phyloP scores from a whole-genome alignment of 2,329 filamentous ascomycete genomes.

The Akanthomyces uredinophilus region DNA sequence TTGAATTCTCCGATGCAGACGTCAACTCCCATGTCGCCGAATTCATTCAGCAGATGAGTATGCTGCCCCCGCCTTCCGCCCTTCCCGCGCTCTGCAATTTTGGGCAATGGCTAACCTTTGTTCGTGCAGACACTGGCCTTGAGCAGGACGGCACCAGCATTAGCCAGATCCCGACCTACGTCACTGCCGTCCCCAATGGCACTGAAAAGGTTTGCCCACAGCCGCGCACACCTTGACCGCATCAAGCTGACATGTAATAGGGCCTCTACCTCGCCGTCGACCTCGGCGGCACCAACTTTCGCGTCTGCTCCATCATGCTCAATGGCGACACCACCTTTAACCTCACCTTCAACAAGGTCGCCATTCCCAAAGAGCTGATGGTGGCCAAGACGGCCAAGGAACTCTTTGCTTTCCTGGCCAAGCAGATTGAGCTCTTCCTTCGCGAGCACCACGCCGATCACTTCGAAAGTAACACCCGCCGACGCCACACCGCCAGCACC shows the following conservation, averaged over 20 bases:
- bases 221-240: background rate
- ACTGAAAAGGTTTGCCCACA: constrained; percentile 74
- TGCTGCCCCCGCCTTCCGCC: constrained; percentile 18
- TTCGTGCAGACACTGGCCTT: constrained; percentile 67
- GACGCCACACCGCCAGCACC: constrained; percentile 56
- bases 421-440: constrained; percentile 86
- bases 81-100: too few relatives aligned
- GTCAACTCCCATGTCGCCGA: constrained; percentile 77
- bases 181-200: constrained; percentile 92
- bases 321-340: constrained; percentile 95
- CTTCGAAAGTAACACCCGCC: constrained; percentile 65
- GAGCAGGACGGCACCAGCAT: constrained; percentile 71
- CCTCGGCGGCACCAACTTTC: constrained; percentile 96
- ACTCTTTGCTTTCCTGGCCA: constrained; percentile 87
- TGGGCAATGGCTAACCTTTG: constrained; percentile 9
- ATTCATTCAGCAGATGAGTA: constrained; percentile 80
- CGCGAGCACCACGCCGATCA: constrained; percentile 82
- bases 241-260: constrained; percentile 38
- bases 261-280: constrained; percentile 95
- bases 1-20: constrained; percentile 75
- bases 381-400: constrained; percentile 78
- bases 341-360: constrained; percentile 85
- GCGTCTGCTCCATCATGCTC: constrained; percentile 89
- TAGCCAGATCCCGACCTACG: constrained; percentile 96
- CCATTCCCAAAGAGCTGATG: constrained; percentile 89